A percentile compares a stretch with the other conserved stretches of the same genome.
phyloP scores from a whole-genome alignment of 345 rosid species.

The Toxicodendron radicans region DNA sequence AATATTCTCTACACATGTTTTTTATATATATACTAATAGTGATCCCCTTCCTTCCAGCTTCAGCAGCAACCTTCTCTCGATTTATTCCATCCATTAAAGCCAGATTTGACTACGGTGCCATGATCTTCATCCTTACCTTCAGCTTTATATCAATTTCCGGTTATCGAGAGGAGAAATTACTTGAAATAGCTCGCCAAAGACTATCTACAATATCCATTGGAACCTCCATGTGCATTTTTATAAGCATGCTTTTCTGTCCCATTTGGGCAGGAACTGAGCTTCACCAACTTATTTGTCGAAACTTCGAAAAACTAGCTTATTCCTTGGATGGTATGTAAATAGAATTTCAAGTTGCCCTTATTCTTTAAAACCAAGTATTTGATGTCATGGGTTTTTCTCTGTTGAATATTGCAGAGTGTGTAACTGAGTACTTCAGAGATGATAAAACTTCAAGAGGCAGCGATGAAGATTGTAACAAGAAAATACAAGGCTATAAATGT shows the following conservation, averaged over 20 bases:
- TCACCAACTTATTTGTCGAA: slow-evolving; percentile 50
- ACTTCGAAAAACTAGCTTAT: slow-evolving; percentile 59
- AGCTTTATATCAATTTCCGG: slow-evolving; percentile 70
- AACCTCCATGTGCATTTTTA: slow-evolving; percentile 54
- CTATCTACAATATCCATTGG: slow-evolving; percentile 64
- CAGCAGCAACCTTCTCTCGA: slow-evolving; percentile 70
- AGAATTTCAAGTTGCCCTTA: too few relatives aligned
- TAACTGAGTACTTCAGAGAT: slow-evolving; percentile 48
- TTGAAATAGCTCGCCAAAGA: slow-evolving; percentile 63
- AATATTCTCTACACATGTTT: too few relatives aligned
- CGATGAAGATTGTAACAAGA: slow-evolving; percentile 34
- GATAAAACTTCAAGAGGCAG: slow-evolving; percentile 12
- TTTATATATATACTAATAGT: background rate
- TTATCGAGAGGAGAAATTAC: slow-evolving; percentile 52
- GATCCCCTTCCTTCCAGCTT: slow-evolving; percentile 42
- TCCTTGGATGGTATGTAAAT: slow-evolving; percentile 56
- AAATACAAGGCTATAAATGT: slow-evolving; percentile 51
- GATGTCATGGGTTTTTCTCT: background rate
- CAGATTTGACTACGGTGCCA: slow-evolving; percentile 69
- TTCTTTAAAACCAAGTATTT: background rate
- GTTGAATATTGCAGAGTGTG: slow-evolving; percentile 42
- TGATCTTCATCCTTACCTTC: slow-evolving; percentile 81
- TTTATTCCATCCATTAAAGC: slow-evolving; percentile 72
- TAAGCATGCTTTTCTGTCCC: slow-evolving; percentile 58
- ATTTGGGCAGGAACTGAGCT: slow-evolving; percentile 83